These are phyloP conservation scores for Malus hybrid DNA, from an alignment of 331 rosid genomes.

Conservation along the genomic window DNA sequence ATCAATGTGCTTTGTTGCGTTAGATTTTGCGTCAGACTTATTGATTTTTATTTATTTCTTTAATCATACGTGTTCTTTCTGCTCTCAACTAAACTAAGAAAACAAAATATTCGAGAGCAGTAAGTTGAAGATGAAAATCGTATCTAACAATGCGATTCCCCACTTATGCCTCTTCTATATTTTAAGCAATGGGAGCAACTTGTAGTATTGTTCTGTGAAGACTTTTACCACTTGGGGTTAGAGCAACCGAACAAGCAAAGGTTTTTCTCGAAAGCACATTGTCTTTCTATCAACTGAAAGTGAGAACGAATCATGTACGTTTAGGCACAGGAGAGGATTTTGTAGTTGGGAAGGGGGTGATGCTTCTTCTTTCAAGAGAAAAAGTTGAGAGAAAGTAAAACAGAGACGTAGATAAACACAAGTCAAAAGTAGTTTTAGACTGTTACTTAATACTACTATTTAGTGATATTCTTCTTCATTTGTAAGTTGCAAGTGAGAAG, in stretches of 20 bases:
- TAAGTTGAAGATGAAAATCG: too few relatives aligned
- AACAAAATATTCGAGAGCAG: too few relatives aligned
- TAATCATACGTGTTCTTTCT: too few relatives aligned
- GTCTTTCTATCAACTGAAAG: neutral
- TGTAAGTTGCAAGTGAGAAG: too few relatives aligned
- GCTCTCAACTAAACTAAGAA: too few relatives aligned
- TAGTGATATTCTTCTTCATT: too few relatives aligned
- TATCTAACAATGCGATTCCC: too few relatives aligned
- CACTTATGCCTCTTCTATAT: neutral
- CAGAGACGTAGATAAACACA: neutral
- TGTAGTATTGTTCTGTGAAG: neutral
- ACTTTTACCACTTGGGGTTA: neutral
- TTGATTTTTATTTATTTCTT: too few relatives aligned
- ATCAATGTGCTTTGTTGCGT: constrained; percentile 3
- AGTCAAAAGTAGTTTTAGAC: constrained; percentile 10
- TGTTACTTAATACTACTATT: too few relatives aligned
- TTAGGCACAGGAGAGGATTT: neutral
- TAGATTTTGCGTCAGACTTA: too few relatives aligned
- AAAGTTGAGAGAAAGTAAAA: neutral
- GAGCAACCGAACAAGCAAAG: neutral
- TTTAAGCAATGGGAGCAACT: neutral
- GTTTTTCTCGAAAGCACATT: neutral
- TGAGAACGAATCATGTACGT: neutral
- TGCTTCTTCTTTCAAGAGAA: neutral
- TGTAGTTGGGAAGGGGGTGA: neutral